Conservation (phyloP, 257 asterid genomes). For the Nicotiana otophora region DNA sequence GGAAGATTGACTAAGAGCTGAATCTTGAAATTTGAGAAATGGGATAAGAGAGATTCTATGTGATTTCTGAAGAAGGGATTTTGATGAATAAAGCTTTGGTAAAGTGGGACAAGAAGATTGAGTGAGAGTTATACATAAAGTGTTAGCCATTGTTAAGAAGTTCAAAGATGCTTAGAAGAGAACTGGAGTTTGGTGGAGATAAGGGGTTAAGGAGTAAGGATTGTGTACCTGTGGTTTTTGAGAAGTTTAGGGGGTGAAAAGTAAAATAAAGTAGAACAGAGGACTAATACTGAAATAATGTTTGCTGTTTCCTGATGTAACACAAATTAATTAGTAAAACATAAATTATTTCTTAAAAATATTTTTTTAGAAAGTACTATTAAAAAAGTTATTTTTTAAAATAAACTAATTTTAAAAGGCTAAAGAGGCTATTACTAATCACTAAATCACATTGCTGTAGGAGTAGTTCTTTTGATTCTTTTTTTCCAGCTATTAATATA, state of each 20-base stretch:
- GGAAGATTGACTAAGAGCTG: neutral
- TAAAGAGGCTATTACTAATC: neutral
- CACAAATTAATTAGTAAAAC: too few species aligned
- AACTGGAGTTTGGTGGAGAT: neutral
- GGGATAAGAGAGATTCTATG: conserved; percentile 8
- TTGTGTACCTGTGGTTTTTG: neutral
- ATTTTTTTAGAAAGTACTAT: too few species aligned
- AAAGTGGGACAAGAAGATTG: neutral
- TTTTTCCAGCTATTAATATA: neutral
- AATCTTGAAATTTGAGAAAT: conserved; percentile 12
- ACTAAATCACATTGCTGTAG: neutral
- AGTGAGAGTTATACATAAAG: conserved; percentile 4
- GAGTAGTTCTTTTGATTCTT: neutral
- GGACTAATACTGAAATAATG: neutral
- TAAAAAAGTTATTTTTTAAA: too few species aligned
- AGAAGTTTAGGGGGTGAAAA: neutral
- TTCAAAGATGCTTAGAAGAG: neutral
- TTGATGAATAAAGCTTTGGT: neutral
- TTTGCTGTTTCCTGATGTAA: neutral
- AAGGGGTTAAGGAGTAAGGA: too few species aligned
- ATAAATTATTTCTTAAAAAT: too few species aligned
- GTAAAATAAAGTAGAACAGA: neutral
- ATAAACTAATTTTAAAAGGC: too few species aligned
- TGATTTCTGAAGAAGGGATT: neutral
- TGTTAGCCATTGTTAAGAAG: conserved; percentile 1